Percentiles rank a stretch among this genome's conserved stretches.
Evolutionary conservation across 768 basidiomycete species (phyloP).

Genomic region (Exsudoporus frostii): DNA sequence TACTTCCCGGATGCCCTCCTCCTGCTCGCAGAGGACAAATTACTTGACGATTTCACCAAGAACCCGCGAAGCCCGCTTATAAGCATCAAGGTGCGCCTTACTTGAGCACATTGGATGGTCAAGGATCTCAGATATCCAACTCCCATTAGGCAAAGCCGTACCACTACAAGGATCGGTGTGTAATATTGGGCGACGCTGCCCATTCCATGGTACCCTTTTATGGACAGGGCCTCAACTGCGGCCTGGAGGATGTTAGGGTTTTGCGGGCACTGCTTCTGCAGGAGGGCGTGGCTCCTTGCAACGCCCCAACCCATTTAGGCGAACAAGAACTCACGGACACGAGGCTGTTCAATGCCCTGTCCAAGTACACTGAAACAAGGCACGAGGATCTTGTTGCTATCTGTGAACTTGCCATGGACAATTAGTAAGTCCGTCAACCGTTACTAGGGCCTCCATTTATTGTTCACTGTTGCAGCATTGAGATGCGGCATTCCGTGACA

Average conservation of each 20-base stretch:
- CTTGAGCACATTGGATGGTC: constrained; percentile 14
- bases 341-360: constrained; percentile 62
- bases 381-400: constrained; percentile 90
- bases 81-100: constrained; percentile 77
- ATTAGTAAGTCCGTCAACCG: constrained; percentile 72
- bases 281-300: constrained; percentile 57
- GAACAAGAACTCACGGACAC: constrained; percentile 44
- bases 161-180: constrained; percentile 83
- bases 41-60: constrained; percentile 73
- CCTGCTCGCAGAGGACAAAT: constrained; percentile 75
- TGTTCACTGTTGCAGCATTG: constrained; percentile 54
- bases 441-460: constrained; percentile 23
- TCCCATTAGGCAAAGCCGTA: constrained; percentile 70
- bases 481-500: constrained; percentile 92
- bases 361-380: constrained; percentile 75
- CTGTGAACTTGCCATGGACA: constrained; percentile 88
- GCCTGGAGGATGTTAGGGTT: constrained; percentile 94
- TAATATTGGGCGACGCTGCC: constrained; percentile 91
- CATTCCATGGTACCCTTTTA: constrained; percentile 99
- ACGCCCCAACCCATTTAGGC: constrained; percentile 28
- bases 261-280: constrained; percentile 71
- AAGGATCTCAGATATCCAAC: constrained; percentile 20
- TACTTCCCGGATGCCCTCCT: constrained; percentile 88
- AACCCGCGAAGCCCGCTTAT: constrained; percentile 91
- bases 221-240: constrained; percentile 96